Percentiles rank a stretch among this genome's conserved stretches.
These are phyloP conservation scores for Zygosaccharomyces sapae DNA, from an alignment of 1,139 yeast genomes.

Conservation along the genomic window DNA sequence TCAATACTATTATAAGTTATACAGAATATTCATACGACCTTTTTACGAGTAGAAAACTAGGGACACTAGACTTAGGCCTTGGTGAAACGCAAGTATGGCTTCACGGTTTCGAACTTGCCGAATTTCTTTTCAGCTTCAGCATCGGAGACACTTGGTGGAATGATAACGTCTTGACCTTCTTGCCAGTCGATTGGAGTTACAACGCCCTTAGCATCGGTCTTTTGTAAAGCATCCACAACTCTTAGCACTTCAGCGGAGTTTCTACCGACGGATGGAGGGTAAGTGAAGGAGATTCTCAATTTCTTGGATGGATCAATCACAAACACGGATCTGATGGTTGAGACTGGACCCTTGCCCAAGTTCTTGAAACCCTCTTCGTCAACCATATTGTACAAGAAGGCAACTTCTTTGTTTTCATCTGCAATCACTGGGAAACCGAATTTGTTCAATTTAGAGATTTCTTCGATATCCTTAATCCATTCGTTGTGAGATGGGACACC, in stretches of 20 bases:
- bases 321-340: conserved; percentile 84
- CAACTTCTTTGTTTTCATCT: conserved; percentile 73
- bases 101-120: conserved; percentile 74
- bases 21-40: background rate
- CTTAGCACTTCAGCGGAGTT: conserved; percentile 84
- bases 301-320: conserved; percentile 84
- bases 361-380: conserved; percentile 84
- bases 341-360: conserved; percentile 61
- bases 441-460: conserved; percentile 57
- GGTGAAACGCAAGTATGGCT: conserved; percentile 76
- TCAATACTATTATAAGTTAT: background rate
- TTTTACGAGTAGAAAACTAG: too few relatives aligned
- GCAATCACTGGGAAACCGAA: conserved; percentile 85
- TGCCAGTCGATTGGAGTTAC: conserved; percentile 70
- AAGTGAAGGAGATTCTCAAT: conserved; percentile 73
- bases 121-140: conserved; percentile 78
- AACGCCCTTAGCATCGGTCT: conserved; percentile 71
- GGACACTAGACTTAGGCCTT: conserved; percentile 25
- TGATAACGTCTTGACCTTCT: conserved; percentile 81
- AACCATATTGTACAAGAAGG: conserved; percentile 83
- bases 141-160: conserved; percentile 76
- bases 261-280: conserved; percentile 91
- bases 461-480: conserved; percentile 88
- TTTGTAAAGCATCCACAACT: conserved; percentile 80
- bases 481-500: conserved; percentile 68